Conservation (phyloP, 139 green algal genomes). For the Chlorella sp. region DNA sequence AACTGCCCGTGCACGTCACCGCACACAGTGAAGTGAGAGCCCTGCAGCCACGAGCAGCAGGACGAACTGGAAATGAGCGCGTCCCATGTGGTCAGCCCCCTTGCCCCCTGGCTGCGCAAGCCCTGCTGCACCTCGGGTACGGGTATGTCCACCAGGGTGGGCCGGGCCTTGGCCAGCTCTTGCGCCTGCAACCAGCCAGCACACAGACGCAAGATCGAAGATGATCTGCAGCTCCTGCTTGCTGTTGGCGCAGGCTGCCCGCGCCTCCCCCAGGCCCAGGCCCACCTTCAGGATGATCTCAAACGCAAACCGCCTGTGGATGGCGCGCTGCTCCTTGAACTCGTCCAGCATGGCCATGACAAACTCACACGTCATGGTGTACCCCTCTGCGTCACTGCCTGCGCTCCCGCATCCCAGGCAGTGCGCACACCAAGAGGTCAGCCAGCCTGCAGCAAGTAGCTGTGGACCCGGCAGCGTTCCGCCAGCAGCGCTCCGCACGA, state of each 20-base stretch:
- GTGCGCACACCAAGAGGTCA: too few species aligned
- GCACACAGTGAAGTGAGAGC: constrained; percentile 37
- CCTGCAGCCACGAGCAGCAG: constrained; percentile 7
- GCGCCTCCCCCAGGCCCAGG: too few species aligned
- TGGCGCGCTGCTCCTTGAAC: constrained; percentile 79
- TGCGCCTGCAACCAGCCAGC: too few species aligned
- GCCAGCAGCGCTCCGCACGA: too few species aligned
- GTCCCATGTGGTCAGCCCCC: too few species aligned
- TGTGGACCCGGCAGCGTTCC: not conserved
- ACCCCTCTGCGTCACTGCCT: constrained; percentile 53
- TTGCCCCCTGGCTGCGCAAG: too few species aligned
- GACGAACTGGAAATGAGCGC: too few species aligned
- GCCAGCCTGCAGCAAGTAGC: not conserved
- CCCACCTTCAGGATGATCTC: constrained; percentile 46
- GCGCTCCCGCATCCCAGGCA: constrained; percentile 10
- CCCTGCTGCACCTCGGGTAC: constrained; percentile 29
- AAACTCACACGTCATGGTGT: constrained; percentile 77
- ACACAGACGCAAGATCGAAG: too few species aligned
- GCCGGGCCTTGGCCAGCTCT: constrained; percentile 28
- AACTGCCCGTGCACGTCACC: constrained; percentile 67
- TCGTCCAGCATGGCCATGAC: constrained; percentile 83
- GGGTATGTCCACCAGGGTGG: constrained; percentile 30
- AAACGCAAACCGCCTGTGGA: constrained; percentile 69
- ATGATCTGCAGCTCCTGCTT: too few species aligned
- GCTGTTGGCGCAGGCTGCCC: too few species aligned